These are phyloP conservation scores for Colletotrichum sp. DNA, from an alignment of 2,329 filamentous ascomycete genomes.

Conservation along the genomic window DNA sequence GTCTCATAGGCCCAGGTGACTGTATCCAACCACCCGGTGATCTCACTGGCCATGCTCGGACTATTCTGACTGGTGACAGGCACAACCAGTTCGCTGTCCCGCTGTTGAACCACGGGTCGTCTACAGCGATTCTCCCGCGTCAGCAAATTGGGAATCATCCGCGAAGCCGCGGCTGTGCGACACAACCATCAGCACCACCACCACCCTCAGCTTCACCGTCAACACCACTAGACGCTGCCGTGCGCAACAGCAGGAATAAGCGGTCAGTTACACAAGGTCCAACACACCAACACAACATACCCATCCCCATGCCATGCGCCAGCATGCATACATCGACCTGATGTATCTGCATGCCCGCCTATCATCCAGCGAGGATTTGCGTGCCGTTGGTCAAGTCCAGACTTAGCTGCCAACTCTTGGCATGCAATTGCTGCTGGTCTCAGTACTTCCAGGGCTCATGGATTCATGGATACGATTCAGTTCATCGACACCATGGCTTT, in stretches of 20 bases:
- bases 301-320: background rate
- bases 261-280: constrained; percentile 5
- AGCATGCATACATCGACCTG: background rate
- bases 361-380: background rate
- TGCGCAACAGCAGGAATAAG: background rate
- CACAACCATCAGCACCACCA: background rate
- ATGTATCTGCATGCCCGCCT: background rate
- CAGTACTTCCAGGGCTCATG: background rate
- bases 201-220: background rate
- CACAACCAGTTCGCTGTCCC: background rate
- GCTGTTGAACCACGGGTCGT: background rate
- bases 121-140: background rate
- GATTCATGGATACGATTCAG: background rate
- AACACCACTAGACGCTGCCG: background rate
- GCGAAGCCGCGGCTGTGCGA: constrained; percentile 5
- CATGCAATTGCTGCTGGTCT: background rate
- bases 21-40: background rate
- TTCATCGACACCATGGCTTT: background rate
- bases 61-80: background rate
- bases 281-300: background rate
- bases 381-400: background rate
- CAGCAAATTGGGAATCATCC: constrained; percentile 12
- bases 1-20: background rate
- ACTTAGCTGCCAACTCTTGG: constrained; percentile 1
- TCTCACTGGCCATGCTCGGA: background rate